Evolutionary conservation across 2,329 filamentous ascomycete species (phyloP).

Genomic region (Xylaria digitata): DNA sequence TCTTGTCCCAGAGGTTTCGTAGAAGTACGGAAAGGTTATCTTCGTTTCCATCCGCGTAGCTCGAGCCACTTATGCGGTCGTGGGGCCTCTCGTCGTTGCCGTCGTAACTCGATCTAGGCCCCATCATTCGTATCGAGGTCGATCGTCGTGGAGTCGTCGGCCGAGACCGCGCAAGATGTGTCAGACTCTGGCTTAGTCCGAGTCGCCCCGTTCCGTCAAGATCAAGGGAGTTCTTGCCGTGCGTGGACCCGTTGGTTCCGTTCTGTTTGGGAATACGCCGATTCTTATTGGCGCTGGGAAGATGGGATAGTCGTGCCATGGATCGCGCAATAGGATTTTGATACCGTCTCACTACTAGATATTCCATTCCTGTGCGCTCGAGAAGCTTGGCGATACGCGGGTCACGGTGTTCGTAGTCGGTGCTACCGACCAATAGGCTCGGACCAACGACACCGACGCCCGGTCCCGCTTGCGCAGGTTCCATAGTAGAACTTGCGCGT

Average conservation of each 20-base stretch:
- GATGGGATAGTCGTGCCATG: slow-evolving; percentile 63
- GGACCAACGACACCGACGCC: slow-evolving; percentile 56
- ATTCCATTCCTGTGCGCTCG: slow-evolving; percentile 77
- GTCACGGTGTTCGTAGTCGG: slow-evolving; percentile 69
- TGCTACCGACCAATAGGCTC: slow-evolving; percentile 62
- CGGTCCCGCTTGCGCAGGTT: slow-evolving; percentile 64
- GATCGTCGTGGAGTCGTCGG: slow-evolving; percentile 51
- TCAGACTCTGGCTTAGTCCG: slow-evolving; percentile 56
- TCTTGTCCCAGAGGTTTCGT: slow-evolving; percentile 38
- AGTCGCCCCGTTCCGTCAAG: slow-evolving; percentile 46
- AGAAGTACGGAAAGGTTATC: slow-evolving; percentile 55
- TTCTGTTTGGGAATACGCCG: slow-evolving; percentile 58
- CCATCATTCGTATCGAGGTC: slow-evolving; percentile 54
- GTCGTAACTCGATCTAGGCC: slow-evolving; percentile 59
- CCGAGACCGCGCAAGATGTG: slow-evolving; percentile 48
- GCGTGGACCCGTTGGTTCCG: slow-evolving; percentile 52
- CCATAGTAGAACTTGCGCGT: slow-evolving; percentile 77
- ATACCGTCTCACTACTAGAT: slow-evolving; percentile 77
- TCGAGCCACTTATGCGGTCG: slow-evolving; percentile 61
- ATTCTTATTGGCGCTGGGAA: slow-evolving; percentile 64
- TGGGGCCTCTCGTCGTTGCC: slow-evolving; percentile 59
- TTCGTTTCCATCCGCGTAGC: slow-evolving; percentile 61
- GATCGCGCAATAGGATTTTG: slow-evolving; percentile 77
- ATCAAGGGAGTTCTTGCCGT: slow-evolving; percentile 46
- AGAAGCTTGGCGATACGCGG: slow-evolving; percentile 73